phyloP scores from a whole-genome alignment of 805 yeast genomes.

The Maudiozyma turicensis region DNA sequence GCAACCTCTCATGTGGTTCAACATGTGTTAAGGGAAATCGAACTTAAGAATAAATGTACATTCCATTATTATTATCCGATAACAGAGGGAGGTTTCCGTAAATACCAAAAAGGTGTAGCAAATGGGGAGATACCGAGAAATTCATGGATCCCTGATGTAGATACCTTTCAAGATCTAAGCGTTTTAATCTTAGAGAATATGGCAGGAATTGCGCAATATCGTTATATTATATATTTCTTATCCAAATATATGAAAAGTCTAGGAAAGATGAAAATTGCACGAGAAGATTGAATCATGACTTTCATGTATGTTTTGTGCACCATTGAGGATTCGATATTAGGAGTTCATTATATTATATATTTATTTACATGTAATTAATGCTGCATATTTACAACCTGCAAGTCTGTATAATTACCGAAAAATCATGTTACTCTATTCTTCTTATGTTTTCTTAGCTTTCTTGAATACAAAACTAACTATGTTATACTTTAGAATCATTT shows the following conservation, averaged over 20 bases:
- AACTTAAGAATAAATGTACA: constrained; percentile 3
- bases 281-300: background rate
- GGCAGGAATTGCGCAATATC: constrained; percentile 31
- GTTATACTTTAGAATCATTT: constrained; percentile 45
- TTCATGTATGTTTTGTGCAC: background rate
- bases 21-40: constrained; percentile 7
- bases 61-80: constrained; percentile 7
- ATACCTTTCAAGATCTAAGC: constrained; percentile 37
- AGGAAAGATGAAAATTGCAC: constrained; percentile 6
- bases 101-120: constrained; percentile 7
- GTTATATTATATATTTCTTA: constrained; percentile 41
- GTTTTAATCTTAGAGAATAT: constrained; percentile 36
- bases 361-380: background rate
- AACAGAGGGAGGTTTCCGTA: constrained; percentile 17
- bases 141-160: constrained; percentile 10
- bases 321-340: background rate
- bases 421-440: background rate
- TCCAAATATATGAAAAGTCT: constrained; percentile 47
- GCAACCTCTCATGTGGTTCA: constrained; percentile 15
- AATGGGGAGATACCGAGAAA: background rate
- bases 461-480: constrained; percentile 36
- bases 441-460: constrained; percentile 4
- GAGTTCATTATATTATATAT: background rate
- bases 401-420: no score
- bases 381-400: background rate